These are phyloP conservation scores for Thelephora aurantiotincta DNA, from an alignment of 768 basidiomycete genomes.

Conservation along the genomic window DNA sequence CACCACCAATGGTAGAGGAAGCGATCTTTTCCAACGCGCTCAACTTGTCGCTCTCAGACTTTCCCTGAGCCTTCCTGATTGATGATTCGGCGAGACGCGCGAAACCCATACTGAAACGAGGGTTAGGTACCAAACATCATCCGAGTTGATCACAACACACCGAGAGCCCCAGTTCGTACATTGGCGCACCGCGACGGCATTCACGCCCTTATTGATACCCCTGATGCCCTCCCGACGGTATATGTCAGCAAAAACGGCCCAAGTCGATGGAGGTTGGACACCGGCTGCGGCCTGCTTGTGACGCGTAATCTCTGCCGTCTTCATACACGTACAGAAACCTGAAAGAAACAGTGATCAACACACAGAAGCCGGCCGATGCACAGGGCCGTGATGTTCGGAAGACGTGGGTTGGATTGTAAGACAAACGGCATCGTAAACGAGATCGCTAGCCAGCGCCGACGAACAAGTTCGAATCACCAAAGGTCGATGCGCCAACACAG, in stretches of 20 bases:
- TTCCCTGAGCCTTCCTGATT: constrained; percentile 70
- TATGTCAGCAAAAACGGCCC: constrained; percentile 90
- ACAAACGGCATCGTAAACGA: background rate
- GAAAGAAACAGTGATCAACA: constrained; percentile 4
- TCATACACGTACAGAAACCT: constrained; percentile 99
- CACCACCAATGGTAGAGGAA: constrained; percentile 82
- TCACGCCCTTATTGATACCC: constrained; percentile 98
- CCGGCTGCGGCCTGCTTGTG: constrained; percentile 83
- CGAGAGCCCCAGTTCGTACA: constrained; percentile 91
- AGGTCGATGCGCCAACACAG: background rate
- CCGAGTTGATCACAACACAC: constrained; percentile 24
- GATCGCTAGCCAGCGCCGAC: background rate
- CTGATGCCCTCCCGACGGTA: constrained; percentile 86
- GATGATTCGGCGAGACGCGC: constrained; percentile 78
- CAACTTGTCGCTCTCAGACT: constrained; percentile 60
- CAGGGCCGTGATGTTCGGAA: background rate
- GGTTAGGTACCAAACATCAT: constrained; percentile 5
- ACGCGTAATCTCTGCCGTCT: constrained; percentile 95
- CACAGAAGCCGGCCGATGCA: background rate
- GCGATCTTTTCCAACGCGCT: constrained; percentile 77
- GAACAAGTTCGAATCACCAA: background rate
- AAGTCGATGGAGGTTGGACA: constrained; percentile 79
- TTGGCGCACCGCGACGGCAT: constrained; percentile 84
- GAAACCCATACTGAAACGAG: constrained; percentile 71
- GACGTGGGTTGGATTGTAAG: background rate